Base-by-base conservation (phyloP, 176 grass and related monocot species). In the Typha latifolia region DNA sequence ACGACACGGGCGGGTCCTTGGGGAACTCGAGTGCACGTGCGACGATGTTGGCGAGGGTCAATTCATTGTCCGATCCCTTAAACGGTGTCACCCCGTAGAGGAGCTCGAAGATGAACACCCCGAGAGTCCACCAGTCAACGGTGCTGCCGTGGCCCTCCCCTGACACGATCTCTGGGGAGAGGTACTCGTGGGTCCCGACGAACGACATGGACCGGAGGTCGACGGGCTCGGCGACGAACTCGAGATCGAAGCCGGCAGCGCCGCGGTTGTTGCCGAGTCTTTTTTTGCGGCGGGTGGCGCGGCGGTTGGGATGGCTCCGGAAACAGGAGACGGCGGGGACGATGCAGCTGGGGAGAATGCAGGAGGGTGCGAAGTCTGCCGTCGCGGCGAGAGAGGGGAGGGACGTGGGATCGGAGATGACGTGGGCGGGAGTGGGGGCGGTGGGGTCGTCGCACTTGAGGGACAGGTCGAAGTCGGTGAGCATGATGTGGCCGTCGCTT, bases 391-490 rank as follows among this genome's bases (percentile, higher is more conserved):
- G 23, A 0, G 63, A 74, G 52, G 72, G 20, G 66, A 90, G 68
- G 24, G 81, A 61, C 29, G 79, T 22, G 23, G 82, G 77, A 66
- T 93, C 89, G 0, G 86, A 85, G 81, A 99, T 84, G 68, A 99
- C 65, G 63, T 99, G 95, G 3, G 95, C 95, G 1, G 95, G 85
- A 16, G 89, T 90, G 1, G 86, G 81, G 0, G 79, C 75, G 4
- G 84, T 81, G 1, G 89, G 82, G 62, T 99, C 95, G 71, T 99
- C 95, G 71, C 86, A 94, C 64, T 94, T 94, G 52, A 99, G 81
- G 47, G 95, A 99, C 47, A 99, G 95, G 79, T 99, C 95, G 49
- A 99, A 99, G 77, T 99, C 95, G 70, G 95, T 94, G 70, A 99
- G 89, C 95, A 94, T 99, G 84, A 99, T 99, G 76, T 99, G 95